These are phyloP conservation scores for Micractinium conductrix DNA, from an alignment of 139 green algal species.

Conservation along the genomic window DNA sequence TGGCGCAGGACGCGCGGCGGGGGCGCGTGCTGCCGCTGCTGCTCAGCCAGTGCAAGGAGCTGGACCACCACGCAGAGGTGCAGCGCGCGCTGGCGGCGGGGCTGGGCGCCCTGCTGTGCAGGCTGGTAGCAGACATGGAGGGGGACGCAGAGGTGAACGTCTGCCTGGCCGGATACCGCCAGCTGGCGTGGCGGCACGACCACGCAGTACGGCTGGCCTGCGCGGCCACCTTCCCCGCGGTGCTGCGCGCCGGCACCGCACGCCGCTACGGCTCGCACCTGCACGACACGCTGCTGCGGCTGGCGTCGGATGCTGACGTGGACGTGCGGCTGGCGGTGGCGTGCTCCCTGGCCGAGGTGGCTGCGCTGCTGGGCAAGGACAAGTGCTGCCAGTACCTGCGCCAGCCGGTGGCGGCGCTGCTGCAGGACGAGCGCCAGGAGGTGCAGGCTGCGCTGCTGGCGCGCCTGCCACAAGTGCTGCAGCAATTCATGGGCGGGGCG, in stretches of 20 bases:
- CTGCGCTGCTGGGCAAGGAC: slow-evolving; percentile 38
- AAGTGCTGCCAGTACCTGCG: slow-evolving; percentile 56
- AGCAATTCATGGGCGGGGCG: neutral
- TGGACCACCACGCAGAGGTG: slow-evolving; percentile 61
- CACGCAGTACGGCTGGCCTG: slow-evolving; percentile 50
- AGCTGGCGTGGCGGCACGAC: slow-evolving; percentile 53
- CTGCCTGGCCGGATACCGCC: slow-evolving; percentile 55
- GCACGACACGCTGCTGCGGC: slow-evolving; percentile 52
- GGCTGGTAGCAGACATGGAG: slow-evolving; percentile 59
- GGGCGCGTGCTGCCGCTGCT: slow-evolving; percentile 33
- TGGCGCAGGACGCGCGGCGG: slow-evolving; percentile 53
- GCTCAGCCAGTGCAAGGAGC: slow-evolving; percentile 59
- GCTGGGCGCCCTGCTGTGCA: slow-evolving; percentile 52
- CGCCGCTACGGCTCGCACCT: slow-evolving; percentile 53
- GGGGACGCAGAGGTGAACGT: slow-evolving; percentile 47
- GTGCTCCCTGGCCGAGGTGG: slow-evolving; percentile 48
- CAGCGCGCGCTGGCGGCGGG: slow-evolving; percentile 56
- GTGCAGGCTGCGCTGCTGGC: slow-evolving; percentile 55
- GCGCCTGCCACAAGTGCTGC: slow-evolving; percentile 4
- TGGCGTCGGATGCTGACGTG: slow-evolving; percentile 46
- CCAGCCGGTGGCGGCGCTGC: slow-evolving; percentile 51
- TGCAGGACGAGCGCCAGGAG: slow-evolving; percentile 53
- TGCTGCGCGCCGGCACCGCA: slow-evolving; percentile 37
- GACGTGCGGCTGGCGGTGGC: slow-evolving; percentile 53
- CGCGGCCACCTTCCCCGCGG: slow-evolving; percentile 37